A percentile compares a stretch with the other conserved stretches of the same genome.
These are phyloP conservation scores for Neonothopanus nambi DNA, from an alignment of 1,284 basidiomycete species.

Conservation along the genomic window DNA sequence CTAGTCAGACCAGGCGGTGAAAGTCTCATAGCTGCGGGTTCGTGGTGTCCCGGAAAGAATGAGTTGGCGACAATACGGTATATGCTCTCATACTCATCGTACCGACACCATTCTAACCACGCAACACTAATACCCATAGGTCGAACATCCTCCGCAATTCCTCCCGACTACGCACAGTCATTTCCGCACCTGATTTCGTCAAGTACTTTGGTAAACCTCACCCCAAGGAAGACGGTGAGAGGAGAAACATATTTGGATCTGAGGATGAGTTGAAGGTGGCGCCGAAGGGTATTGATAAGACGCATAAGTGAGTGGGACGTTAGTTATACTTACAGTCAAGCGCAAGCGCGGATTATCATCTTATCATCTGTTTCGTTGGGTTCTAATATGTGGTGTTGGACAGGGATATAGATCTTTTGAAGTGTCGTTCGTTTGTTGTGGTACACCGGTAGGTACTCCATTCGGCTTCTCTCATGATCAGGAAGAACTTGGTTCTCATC, in stretches of 20 bases:
- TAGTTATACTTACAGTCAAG: too few relatives aligned
- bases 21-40: slow-evolving; percentile 76
- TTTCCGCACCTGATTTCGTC: slow-evolving; percentile 68
- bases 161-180: slow-evolving; percentile 60
- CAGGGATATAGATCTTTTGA: slow-evolving; percentile 85
- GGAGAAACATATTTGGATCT: slow-evolving; percentile 76
- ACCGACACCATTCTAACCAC: neutral
- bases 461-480: neutral
- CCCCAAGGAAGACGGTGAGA: slow-evolving; percentile 58
- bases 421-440: slow-evolving; percentile 80
- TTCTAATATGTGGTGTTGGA: too few relatives aligned
- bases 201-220: slow-evolving; percentile 70
- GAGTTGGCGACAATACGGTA: slow-evolving; percentile 77
- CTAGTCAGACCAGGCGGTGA: slow-evolving; percentile 70
- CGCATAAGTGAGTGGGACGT: slow-evolving; percentile 66
- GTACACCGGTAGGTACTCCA: slow-evolving; percentile 59
- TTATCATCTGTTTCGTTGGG: too few relatives aligned
- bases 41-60: slow-evolving; percentile 83
- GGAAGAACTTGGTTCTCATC: neutral
- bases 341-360: too few relatives aligned
- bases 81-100: slow-evolving; percentile 2
- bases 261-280: slow-evolving; percentile 85
- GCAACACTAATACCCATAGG: slow-evolving; percentile 36
- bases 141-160: slow-evolving; percentile 67
- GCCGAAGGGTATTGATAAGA: slow-evolving; percentile 85